Base-by-base conservation (phyloP, 2,329 filamentous ascomycete genomes). In the Arthrobotrys entomopaga region DNA sequence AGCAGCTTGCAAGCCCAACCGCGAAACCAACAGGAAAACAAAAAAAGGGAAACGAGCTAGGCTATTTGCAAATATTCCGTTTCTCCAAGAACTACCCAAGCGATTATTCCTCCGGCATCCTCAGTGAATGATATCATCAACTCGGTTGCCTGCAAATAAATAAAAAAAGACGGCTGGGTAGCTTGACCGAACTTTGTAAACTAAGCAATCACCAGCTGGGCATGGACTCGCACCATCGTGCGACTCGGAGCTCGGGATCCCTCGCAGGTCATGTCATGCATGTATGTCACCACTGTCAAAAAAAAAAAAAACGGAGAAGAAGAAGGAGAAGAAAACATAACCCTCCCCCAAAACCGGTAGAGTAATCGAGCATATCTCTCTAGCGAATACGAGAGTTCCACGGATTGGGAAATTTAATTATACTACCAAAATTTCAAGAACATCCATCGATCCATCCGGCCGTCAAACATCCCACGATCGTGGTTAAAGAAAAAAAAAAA, bases 181-280 rank as follows among this genome's bases (percentile, higher is more conserved):
- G 16, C n/a, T 46, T 24, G 46, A 22, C 64, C 43, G 43, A 66
- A 66, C 15, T 38, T 49, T 54, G 64, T 53, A 59, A 53, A 42
- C 38, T 65, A 53, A 43, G n/a, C 29, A 52, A 43, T 24, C 29
- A 52, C 26, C 8, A 1, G 3, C n/a, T 19, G 42, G 29, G 10
- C 16, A 3, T 5, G 5, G 26, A 66, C 64, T 60, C 26, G 46
- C 29, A 34, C 29, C 2, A 34, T 34, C 29, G 64, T 60, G 53
- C 29, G 16, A 58, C 52, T 38, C n/a, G 20, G 65, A 61, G 65
- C 65, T 69, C 65, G 65, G 56, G 54, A 54, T 53, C 38, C 40
- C 34, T n/a, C 24, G 15, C 38, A 43, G 29, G 29, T 10, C 29
- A 34, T 29, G 26, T 3, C 26, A n/a, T n/a, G n/a, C 26, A 29